These are phyloP conservation scores for Eragrostis curvula DNA, from an alignment of 176 grass and related monocot genomes.

Conservation along the genomic window DNA sequence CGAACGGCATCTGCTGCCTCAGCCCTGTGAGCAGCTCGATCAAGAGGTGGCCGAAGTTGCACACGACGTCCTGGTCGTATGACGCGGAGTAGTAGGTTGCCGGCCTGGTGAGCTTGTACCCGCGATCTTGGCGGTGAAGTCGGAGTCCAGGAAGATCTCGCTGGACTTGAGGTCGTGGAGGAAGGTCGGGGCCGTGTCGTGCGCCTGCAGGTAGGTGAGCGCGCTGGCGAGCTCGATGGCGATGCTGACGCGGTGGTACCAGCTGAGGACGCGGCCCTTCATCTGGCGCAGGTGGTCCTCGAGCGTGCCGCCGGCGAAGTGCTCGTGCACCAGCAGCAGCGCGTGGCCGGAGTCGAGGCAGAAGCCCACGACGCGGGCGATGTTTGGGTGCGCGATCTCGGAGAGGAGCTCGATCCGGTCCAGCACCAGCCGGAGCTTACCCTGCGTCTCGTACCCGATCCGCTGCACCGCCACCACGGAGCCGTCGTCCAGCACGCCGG, in stretches of 20 bases:
- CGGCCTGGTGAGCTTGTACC: conserved; percentile 59
- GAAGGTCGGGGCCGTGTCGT: conserved; percentile 54
- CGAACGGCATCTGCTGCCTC: conserved; percentile 52
- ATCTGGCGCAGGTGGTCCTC: conserved; percentile 70
- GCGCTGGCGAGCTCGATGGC: conserved; percentile 78
- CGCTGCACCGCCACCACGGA: conserved; percentile 77
- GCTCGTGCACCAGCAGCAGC: conserved; percentile 84
- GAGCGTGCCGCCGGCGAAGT: conserved; percentile 74
- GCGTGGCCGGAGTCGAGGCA: conserved; percentile 64
- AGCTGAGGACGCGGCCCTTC: conserved; percentile 60
- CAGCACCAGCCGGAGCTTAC: conserved; percentile 53
- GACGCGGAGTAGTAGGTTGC: conserved; percentile 38
- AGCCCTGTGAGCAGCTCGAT: conserved; percentile 76
- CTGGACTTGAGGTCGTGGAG: conserved; percentile 72
- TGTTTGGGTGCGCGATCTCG: conserved; percentile 65
- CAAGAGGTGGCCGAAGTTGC: conserved; percentile 78
- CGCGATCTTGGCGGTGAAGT: conserved; percentile 75
- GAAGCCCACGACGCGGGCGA: conserved; percentile 83
- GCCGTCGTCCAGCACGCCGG: conserved; percentile 74
- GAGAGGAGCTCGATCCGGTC: conserved; percentile 76
- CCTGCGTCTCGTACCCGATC: conserved; percentile 60
- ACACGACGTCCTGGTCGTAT: conserved; percentile 58
- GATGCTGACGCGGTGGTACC: conserved; percentile 81
- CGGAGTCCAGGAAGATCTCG: conserved; percentile 71
- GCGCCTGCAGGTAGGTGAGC: conserved; percentile 79